These are phyloP conservation scores for Entomortierella parvispora DNA, from an alignment of 192 early-diverging fungal species.

Conservation along the genomic window DNA sequence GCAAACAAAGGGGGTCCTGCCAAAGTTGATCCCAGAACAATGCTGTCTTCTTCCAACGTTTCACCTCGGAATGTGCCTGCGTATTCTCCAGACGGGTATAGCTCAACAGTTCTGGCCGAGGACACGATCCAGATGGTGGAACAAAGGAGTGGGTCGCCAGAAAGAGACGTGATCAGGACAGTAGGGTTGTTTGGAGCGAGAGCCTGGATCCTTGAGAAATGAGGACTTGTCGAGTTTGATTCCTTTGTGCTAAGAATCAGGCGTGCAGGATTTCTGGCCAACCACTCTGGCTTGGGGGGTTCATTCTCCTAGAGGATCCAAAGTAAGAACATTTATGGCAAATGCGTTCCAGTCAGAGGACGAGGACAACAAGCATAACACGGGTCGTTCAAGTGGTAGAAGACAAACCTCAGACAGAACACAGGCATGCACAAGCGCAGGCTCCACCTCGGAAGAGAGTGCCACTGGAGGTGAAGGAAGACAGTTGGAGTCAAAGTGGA, in stretches of 20 bases:
- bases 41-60: not conserved
- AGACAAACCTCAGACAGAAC: too few relatives aligned
- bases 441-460: too few relatives aligned
- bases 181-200: conserved; percentile 19
- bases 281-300: too few relatives aligned
- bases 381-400: too few relatives aligned
- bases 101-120: conserved; percentile 25
- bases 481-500: too few relatives aligned
- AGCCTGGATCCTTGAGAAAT: not conserved
- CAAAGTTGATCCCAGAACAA: not conserved
- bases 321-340: too few relatives aligned
- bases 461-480: too few relatives aligned
- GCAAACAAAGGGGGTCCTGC: conserved; percentile 7
- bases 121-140: conserved; percentile 25
- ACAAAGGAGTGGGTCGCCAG: not conserved
- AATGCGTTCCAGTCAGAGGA: too few relatives aligned
- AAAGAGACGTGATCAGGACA: conserved; percentile 4
- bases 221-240: not conserved
- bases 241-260: not conserved
- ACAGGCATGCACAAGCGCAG: too few relatives aligned
- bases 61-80: conserved; percentile 39
- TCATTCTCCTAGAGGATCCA: too few relatives aligned
- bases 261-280: too few relatives aligned
- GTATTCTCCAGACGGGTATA: conserved; percentile 27
- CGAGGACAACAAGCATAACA: too few relatives aligned